Conservation (phyloP, 1,284 basidiomycete genomes). For the Ganoderma lucidum region DNA sequence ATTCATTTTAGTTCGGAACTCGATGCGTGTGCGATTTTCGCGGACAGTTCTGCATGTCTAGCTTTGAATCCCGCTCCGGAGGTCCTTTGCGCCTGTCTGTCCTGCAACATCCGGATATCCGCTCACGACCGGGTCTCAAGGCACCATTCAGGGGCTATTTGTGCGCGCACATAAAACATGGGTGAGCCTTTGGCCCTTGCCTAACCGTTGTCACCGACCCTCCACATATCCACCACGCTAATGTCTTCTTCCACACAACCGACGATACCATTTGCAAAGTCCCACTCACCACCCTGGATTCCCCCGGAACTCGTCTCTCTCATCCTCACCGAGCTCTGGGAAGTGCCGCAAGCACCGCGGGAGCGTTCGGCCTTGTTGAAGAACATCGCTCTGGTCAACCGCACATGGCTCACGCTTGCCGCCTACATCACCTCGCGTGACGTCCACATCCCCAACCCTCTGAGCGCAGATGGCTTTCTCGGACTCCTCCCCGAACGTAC, state of each 20-base stretch:
- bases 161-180: background rate
- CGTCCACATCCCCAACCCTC: constrained; percentile 43
- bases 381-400: constrained; percentile 43
- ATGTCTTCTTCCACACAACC: background rate
- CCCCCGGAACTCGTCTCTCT: constrained; percentile 48
- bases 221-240: background rate
- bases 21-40: background rate
- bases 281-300: constrained; percentile 30
- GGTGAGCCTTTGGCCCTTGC: background rate
- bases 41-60: background rate
- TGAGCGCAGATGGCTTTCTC: constrained; percentile 39
- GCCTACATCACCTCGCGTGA: constrained; percentile 42
- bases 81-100: background rate
- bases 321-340: constrained; percentile 47
- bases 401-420: constrained; percentile 41
- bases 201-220: background rate
- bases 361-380: constrained; percentile 45
- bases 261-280: background rate
- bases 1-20: background rate
- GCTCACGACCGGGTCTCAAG: background rate
- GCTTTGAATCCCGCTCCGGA: constrained; percentile 2
- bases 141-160: constrained; percentile 3
- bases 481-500: constrained; percentile 36
- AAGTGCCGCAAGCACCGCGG: constrained; percentile 35
- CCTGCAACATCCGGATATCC: constrained; percentile 9